Evolutionary conservation across 805 yeast species (phyloP), one percentile per base, ranked within the genome.

Genomic region (Starmerella sp.): DNA sequence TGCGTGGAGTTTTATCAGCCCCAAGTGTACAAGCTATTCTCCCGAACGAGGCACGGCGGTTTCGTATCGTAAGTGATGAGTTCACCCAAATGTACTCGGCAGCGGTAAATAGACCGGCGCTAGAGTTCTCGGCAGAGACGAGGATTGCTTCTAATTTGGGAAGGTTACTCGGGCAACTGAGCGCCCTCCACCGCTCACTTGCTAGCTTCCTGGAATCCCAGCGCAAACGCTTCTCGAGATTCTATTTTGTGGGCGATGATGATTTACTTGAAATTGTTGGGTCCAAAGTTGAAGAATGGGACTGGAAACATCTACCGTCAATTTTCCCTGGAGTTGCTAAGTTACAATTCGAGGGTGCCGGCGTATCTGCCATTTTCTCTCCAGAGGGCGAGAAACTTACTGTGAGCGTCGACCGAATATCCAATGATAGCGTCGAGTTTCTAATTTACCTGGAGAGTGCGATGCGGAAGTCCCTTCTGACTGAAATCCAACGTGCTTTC

Each of bases 201-300:
- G 74, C 81, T 11, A 91, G 86, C 8, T 91, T 82, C 65, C 71
- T 91, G 35, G 97, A 90, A 61, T 77, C 77, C 39, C 95, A 90
- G 65, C 72, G 97, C 58, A 83, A 77, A 43, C 56, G 74, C 0
- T 91, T 84, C 62, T 90, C 96, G 0, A 74, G 97, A 48, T 83
- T 89, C 54, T 89, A 83, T 63, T 90, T 91, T 65, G 71, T 91
- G 31, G 96, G 97, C 6, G 91, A 91, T 65, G 96, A 89, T 57
- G 96, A 91, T 65, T 69, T 91, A 34, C 71, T 91, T 36, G 95
- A 87, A 57, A 77, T 91, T 41, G 77, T 91, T 37, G 96, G 97
- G 2, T 35, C 59, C 9, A 42, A 51, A 2, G 69, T 65, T 5
- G 72, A 83, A 4, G 80, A 82, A 2, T 50, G 59, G 58, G 57